phyloP scores from a whole-genome alignment of 805 yeast species.

The Grigorovia transvaalensis region DNA sequence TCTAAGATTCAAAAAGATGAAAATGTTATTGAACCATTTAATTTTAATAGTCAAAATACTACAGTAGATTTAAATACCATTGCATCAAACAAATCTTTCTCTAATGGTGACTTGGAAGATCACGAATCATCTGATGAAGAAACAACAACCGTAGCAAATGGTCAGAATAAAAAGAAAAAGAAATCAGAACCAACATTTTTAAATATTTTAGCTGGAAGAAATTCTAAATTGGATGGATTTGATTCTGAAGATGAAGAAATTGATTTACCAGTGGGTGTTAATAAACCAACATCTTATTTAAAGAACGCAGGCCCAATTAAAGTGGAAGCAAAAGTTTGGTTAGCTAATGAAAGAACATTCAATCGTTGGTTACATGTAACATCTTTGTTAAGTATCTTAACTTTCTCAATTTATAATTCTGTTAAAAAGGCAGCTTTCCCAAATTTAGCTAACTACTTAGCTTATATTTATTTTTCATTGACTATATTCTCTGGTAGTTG shows the following conservation, averaged over 20 bases:
- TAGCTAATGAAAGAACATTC: slow-evolving; percentile 96
- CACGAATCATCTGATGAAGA: slow-evolving; percentile 45
- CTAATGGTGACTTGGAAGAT: slow-evolving; percentile 39
- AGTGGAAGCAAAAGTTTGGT: slow-evolving; percentile 96
- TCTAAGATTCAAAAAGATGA: slow-evolving; percentile 13
- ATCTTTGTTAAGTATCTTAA: slow-evolving; percentile 69
- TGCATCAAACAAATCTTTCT: slow-evolving; percentile 18
- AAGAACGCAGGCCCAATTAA: slow-evolving; percentile 87
- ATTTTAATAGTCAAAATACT: not conserved
- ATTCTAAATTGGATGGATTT: slow-evolving; percentile 40
- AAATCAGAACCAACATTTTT: slow-evolving; percentile 29
- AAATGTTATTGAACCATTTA: not conserved
- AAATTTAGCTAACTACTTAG: slow-evolving; percentile 54
- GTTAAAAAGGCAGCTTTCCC: slow-evolving; percentile 57
- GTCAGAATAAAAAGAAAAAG: slow-evolving; percentile 10
- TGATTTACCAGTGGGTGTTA: slow-evolving; percentile 79
- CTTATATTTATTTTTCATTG: slow-evolving; percentile 69
- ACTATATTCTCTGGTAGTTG: slow-evolving; percentile 78
- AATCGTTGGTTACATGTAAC: slow-evolving; percentile 91
- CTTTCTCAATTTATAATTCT: slow-evolving; percentile 75
- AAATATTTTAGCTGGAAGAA: slow-evolving; percentile 31
- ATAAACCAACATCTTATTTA: slow-evolving; percentile 65
- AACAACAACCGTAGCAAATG: slow-evolving; percentile 2
- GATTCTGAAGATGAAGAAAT: slow-evolving; percentile 86
- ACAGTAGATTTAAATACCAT: slow-evolving; percentile 1